Base-by-base conservation (phyloP, 2,329 filamentous ascomycete species). In the Aspergillus carbonarius region DNA sequence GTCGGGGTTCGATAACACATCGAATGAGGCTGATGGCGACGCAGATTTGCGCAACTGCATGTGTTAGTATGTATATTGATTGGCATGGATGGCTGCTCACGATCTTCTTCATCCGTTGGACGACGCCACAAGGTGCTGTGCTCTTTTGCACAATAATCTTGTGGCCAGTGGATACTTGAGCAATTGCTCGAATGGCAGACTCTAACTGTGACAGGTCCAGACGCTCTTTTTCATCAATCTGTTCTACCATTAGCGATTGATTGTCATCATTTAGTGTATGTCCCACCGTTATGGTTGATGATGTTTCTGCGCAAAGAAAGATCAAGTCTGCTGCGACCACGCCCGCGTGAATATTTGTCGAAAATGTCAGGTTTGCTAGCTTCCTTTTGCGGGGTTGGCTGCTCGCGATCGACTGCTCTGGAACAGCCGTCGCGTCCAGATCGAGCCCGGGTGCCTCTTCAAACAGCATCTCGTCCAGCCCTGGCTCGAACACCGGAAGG, bases 401-500 rank as follows among this genome's bases (percentile, higher is more conserved):
- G 7, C 18, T 5, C 17, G 2, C 34, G 7, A 39, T 25, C 6
- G 42, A 23, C 30, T 39, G 4, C 17, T 25, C 20, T 6, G 32
- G n/a, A 32, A 4, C 8, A 27, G 13, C 42, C 9, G 18, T 7
- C 50, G 27, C 37, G 18, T 32, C 52, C 5, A 47, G 25, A 27
- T 20, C 20, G 30, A 60, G 17, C 0, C 39, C 51, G 27, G 42
- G 8, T 25, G 44, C 39, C 10, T 64, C 56, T 15, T 64, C 64
- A n/a, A 66, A 68, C 1, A 66, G n/a, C 9, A 66, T 37, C 10
- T 66, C 62, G 5, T 67, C 63, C 9, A 72, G 39, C 10, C 67
- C 69, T 0, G 70, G 68, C 44, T 72, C 70, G n/a, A 61, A 57
- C n/a, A 70, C 57, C 0, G 68, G 70, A 27, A 64, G 55, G 20